phyloP scores from a whole-genome alignment of 768 basidiomycete species.

The Auriscalpium microsporum region DNA sequence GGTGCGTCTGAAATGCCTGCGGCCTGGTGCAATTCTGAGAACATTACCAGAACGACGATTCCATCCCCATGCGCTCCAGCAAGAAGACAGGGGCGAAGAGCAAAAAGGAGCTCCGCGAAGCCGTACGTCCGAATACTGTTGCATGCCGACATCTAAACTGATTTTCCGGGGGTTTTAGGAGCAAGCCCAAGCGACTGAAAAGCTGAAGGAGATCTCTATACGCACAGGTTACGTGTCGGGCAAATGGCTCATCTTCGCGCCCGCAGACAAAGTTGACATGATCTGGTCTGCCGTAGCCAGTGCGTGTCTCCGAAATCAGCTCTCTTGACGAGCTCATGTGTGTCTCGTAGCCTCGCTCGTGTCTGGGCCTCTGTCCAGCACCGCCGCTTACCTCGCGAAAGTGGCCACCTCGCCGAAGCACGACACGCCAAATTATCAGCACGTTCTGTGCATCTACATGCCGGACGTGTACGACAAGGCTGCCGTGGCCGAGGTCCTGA shows the following conservation, averaged over 20 bases:
- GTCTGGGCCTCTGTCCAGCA: slow-evolving; percentile 53
- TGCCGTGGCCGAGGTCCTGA: slow-evolving; percentile 60
- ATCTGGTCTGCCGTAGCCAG: slow-evolving; percentile 59
- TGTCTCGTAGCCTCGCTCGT: slow-evolving; percentile 45
- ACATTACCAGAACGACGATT: slow-evolving; percentile 44
- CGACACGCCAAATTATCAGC: slow-evolving; percentile 43
- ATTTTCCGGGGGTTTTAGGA: slow-evolving; percentile 27
- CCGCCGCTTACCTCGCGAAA: slow-evolving; percentile 49
- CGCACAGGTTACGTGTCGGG: slow-evolving; percentile 47
- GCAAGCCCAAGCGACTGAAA: slow-evolving; percentile 49
- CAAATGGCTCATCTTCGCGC: slow-evolving; percentile 69
- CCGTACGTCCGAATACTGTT: slow-evolving; percentile 31
- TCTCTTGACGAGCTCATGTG: not conserved
- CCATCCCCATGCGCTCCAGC: slow-evolving; percentile 58
- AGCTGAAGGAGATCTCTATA: slow-evolving; percentile 51
- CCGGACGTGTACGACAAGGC: slow-evolving; percentile 64
- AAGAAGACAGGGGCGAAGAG: slow-evolving; percentile 68
- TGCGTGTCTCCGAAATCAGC: slow-evolving; percentile 22
- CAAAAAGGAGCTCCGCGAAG: slow-evolving; percentile 68
- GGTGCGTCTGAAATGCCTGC: slow-evolving; percentile 22
- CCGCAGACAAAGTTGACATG: slow-evolving; percentile 50
- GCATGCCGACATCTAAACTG: not conserved
- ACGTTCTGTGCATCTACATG: slow-evolving; percentile 64
- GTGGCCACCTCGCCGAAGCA: slow-evolving; percentile 53
- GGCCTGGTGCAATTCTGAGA: not conserved